Conservation (phyloP, 2,329 filamentous ascomycete species). For the Penicillium sp. region DNA sequence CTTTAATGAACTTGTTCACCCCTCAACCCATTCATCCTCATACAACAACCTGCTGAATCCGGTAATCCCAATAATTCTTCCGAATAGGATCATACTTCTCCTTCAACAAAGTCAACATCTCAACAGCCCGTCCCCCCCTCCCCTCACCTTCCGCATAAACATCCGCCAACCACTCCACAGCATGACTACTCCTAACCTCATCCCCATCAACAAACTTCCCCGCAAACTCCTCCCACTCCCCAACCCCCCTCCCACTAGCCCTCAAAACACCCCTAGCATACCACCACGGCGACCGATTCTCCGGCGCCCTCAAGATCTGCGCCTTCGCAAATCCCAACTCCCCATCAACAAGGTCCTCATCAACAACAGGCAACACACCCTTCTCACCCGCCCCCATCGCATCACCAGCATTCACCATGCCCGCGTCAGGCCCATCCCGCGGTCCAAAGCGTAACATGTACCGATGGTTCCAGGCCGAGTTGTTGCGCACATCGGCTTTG, state of each 20-base stretch:
- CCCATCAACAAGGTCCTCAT: slow-evolving; percentile 67
- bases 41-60: slow-evolving; percentile 48
- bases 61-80: slow-evolving; percentile 90
- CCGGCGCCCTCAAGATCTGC: slow-evolving; percentile 77
- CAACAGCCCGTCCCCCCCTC: slow-evolving; percentile 62
- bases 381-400: slow-evolving; percentile 26
- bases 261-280: slow-evolving; percentile 79
- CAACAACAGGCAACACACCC: slow-evolving; percentile 52
- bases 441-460: slow-evolving; percentile 88
- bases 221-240: slow-evolving; percentile 58
- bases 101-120: slow-evolving; percentile 73
- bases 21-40: neutral
- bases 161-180: slow-evolving; percentile 57
- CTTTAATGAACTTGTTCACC: slow-evolving; percentile 3
- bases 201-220: slow-evolving; percentile 54
- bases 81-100: slow-evolving; percentile 90
- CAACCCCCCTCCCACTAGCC: slow-evolving; percentile 61
- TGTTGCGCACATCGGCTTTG: slow-evolving; percentile 84
- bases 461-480: slow-evolving; percentile 96
- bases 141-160: slow-evolving; percentile 46
- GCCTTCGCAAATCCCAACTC: slow-evolving; percentile 76
- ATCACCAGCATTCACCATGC: slow-evolving; percentile 37
- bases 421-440: slow-evolving; percentile 44
- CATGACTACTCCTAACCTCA: slow-evolving; percentile 64
- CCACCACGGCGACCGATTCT: slow-evolving; percentile 95